Evolutionary conservation across 352 stramenopile genomes (phyloP).

Genomic region (Pythium apleroticum): DNA sequence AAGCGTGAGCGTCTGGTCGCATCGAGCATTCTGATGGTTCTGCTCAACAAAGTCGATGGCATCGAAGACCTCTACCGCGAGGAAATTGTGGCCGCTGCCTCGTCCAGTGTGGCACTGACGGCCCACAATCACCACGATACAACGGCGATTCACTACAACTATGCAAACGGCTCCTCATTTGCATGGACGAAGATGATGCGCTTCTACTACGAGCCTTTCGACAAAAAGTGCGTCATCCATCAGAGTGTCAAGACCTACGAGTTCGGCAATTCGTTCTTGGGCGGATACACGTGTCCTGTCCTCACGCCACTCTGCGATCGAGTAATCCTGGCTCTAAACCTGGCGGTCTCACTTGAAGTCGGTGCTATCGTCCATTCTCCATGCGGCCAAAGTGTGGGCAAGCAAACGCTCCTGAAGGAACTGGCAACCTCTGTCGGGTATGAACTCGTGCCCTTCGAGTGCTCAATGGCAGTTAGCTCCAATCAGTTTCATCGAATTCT

Average conservation of each 20-base stretch:
- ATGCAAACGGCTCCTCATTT: constrained; percentile 48
- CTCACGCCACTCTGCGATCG: constrained; percentile 63
- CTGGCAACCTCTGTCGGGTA: constrained; percentile 44
- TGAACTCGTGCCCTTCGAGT: constrained; percentile 45
- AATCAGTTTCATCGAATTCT: constrained; percentile 43
- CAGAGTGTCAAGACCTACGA: constrained; percentile 61
- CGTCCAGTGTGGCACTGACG: constrained; percentile 11
- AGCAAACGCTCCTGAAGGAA: constrained; percentile 45
- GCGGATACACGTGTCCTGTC: constrained; percentile 40
- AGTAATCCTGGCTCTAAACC: constrained; percentile 52
- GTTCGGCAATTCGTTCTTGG: constrained; percentile 64
- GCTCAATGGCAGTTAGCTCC: constrained; percentile 32
- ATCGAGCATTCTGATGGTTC: constrained; percentile 44
- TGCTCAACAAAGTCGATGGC: constrained; percentile 44
- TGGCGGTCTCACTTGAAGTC: constrained; percentile 51
- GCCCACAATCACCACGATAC: constrained; percentile 27
- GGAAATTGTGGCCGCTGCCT: constrained; percentile 10
- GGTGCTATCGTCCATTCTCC: constrained; percentile 46
- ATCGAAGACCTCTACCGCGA: constrained; percentile 59
- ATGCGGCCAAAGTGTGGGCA: constrained; percentile 28
- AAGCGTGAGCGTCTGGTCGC: constrained; percentile 37
- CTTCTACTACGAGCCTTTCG: constrained; percentile 61
- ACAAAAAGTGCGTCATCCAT: constrained; percentile 54
- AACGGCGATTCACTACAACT: constrained; percentile 41
- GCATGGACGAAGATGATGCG: constrained; percentile 60